phyloP scores from a whole-genome alignment of 352 stramenopile species.

The Paralagenidium karlingii region DNA sequence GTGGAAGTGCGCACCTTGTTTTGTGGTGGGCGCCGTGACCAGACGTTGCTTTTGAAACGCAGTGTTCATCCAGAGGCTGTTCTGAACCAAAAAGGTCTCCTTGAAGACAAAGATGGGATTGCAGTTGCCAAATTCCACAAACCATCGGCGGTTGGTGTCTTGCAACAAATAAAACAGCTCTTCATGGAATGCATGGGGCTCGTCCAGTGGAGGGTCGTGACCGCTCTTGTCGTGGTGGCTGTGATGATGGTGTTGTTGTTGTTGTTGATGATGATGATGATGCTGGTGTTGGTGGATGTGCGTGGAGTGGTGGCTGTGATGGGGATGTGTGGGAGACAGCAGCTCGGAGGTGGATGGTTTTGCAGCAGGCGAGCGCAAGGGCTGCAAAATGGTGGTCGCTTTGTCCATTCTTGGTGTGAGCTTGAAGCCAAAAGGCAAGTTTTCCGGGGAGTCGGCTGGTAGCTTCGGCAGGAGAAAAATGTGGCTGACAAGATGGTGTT shows the following conservation, averaged over 20 bases:
- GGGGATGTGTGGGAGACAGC: constrained; percentile 1
- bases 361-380: no score
- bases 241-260: background rate
- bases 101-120: constrained; percentile 44
- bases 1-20: constrained; percentile 19
- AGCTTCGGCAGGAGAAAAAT: no score
- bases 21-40: constrained; percentile 37
- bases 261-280: no score
- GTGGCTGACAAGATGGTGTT: no score
- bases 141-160: constrained; percentile 46
- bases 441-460: no score
- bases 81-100: constrained; percentile 36
- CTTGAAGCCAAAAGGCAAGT: no score
- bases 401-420: no score
- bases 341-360: no score
- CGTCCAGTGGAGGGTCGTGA: background rate
- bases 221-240: constrained; percentile 4
- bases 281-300: no score
- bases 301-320: no score
- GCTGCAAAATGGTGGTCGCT: no score
- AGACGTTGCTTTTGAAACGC: constrained; percentile 73
- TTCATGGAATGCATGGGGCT: constrained; percentile 9
- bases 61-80: constrained; percentile 71
- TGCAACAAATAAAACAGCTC: constrained; percentile 36
- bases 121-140: constrained; percentile 38